These are phyloP conservation scores for Alternaria gansuensis DNA, from an alignment of 2,329 filamentous ascomycete genomes.

Conservation along the genomic window DNA sequence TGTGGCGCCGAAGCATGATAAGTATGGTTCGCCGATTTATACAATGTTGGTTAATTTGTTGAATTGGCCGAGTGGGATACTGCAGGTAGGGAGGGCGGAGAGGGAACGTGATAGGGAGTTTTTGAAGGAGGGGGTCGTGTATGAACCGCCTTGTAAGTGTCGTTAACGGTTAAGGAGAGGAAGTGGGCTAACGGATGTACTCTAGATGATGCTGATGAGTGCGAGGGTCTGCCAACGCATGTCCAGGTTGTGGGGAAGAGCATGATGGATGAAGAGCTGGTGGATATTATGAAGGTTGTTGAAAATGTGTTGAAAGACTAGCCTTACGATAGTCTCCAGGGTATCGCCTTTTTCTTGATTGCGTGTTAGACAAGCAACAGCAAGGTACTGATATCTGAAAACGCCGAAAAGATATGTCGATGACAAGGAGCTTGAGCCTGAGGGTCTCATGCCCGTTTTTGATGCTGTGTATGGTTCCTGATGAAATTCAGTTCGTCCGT, in stretches of 20 bases:
- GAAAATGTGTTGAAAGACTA: constrained; percentile 27
- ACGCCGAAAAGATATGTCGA: background rate
- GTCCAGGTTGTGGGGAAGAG: constrained; percentile 59
- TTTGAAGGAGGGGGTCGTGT: constrained; percentile 36
- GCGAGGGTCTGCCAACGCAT: constrained; percentile 58
- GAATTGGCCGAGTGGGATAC: constrained; percentile 63
- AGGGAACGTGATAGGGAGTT: constrained; percentile 54
- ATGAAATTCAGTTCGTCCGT: no score
- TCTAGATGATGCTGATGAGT: constrained; percentile 50
- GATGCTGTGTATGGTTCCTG: no score
- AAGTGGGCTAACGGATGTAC: background rate
- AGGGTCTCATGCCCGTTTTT: background rate
- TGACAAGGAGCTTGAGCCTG: background rate
- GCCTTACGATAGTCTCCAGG: background rate
- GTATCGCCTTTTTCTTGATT: background rate
- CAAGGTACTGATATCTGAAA: background rate
- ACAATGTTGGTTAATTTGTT: constrained; percentile 63
- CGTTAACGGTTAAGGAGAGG: background rate
- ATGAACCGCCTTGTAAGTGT: constrained; percentile 51
- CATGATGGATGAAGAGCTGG: constrained; percentile 60
- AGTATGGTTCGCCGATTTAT: constrained; percentile 58
- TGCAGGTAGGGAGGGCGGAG: constrained; percentile 58
- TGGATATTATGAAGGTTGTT: constrained; percentile 50
- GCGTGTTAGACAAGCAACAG: background rate
- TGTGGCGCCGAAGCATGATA: constrained; percentile 63